phyloP scores from a whole-genome alignment of 163 green algal species.

The Smithsoniella earleae region DNA sequence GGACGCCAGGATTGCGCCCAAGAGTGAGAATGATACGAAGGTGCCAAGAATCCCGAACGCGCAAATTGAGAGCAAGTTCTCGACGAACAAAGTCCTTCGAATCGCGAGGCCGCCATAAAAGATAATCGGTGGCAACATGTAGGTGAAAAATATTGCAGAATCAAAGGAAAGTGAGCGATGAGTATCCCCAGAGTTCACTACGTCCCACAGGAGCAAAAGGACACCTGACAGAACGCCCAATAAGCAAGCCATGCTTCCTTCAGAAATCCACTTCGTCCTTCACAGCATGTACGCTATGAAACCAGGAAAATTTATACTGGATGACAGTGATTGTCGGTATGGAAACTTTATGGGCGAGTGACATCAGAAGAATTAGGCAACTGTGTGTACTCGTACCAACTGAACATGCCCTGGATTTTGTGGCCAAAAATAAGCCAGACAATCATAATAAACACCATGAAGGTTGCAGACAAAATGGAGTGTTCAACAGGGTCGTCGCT shows the following conservation, averaged over 20 bases:
- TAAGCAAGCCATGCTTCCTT: conserved; percentile 45
- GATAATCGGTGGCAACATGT: conserved; percentile 89
- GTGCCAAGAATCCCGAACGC: conserved; percentile 59
- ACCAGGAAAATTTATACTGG: no score
- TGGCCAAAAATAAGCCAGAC: conserved; percentile 17
- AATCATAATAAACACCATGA: conserved; percentile 13
- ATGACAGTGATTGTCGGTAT: no score
- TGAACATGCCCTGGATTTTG: conserved; percentile 31
- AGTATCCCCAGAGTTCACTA: conserved; percentile 31
- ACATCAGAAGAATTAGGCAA: no score
- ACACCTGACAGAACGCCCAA: conserved; percentile 46
- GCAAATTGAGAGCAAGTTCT: conserved; percentile 57
- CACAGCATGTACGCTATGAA: no score
- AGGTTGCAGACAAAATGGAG: background rate
- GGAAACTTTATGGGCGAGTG: no score
- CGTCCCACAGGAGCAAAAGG: conserved; percentile 41
- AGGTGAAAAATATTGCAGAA: conserved; percentile 56
- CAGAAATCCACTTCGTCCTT: conserved; percentile 51
- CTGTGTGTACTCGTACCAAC: background rate
- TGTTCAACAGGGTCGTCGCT: conserved; percentile 15
- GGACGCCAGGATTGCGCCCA: conserved; percentile 38
- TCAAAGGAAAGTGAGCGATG: conserved; percentile 53
- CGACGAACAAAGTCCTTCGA: conserved; percentile 79
- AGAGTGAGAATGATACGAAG: conserved; percentile 51
- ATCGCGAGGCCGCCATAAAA: conserved; percentile 82